phyloP scores from a whole-genome alignment of 495 filamentous ascomycete genomes.

The Tuber aestivum region DNA sequence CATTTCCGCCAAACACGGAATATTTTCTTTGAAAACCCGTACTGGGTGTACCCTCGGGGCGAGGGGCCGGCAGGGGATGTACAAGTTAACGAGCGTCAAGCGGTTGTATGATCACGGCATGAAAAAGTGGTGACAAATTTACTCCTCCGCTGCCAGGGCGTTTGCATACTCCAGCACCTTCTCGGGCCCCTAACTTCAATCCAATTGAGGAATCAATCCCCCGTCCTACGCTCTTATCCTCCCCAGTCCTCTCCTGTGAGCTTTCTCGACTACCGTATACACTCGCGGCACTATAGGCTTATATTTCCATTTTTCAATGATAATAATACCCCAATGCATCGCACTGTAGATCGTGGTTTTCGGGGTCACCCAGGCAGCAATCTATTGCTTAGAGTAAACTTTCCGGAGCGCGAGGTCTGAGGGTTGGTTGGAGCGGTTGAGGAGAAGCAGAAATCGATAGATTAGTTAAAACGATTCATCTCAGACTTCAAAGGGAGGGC shows the following conservation, averaged over 20 bases:
- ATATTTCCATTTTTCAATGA: neutral
- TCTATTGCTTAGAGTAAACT: neutral
- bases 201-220: too few relatives aligned
- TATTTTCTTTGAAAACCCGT: too few relatives aligned
- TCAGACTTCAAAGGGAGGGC: neutral
- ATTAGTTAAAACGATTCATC: neutral
- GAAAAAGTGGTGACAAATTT: neutral
- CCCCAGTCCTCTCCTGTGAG: neutral
- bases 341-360: neutral
- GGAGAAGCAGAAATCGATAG: neutral
- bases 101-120: neutral
- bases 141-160: neutral
- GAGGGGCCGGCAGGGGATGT: too few relatives aligned
- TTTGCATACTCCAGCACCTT: neutral
- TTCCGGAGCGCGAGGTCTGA: neutral
- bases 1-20: too few relatives aligned
- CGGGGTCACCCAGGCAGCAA: neutral
- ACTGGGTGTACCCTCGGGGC: too few relatives aligned
- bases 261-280: neutral
- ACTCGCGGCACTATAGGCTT: neutral
- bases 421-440: neutral
- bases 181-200: neutral
- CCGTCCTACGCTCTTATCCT: neutral
- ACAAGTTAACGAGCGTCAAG: too few relatives aligned
- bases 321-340: neutral